A percentile compares a stretch with the other conserved stretches of the same genome.
phyloP scores from a whole-genome alignment of 805 yeast genomes.

The Lachancea cidri region DNA sequence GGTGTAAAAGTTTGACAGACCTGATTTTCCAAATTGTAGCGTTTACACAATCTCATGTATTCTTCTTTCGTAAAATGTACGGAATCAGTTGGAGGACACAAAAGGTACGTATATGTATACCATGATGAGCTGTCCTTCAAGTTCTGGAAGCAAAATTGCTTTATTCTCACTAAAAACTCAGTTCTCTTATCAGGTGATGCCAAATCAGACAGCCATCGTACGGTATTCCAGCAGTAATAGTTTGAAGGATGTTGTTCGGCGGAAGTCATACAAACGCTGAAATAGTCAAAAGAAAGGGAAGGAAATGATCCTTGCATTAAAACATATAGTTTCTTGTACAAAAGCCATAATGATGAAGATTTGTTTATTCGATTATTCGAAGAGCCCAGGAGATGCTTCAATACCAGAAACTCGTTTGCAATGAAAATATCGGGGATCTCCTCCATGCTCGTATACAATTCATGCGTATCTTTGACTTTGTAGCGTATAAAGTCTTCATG shows the following conservation, averaged over 20 bases:
- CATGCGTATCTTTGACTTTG: conserved; percentile 6
- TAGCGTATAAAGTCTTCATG: conserved; percentile 26
- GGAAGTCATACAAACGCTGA: conserved; percentile 22
- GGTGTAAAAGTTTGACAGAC: not conserved
- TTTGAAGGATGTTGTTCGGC: conserved; percentile 34
- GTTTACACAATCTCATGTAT: not conserved
- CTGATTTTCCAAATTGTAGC: not conserved
- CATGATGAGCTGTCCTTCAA: conserved; percentile 34
- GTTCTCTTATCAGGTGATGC: conserved; percentile 11
- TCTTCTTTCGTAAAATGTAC: not conserved
- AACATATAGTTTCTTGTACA: conserved; percentile 29
- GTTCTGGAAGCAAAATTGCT: conserved; percentile 25
- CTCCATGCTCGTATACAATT: not conserved
- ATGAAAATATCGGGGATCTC: conserved; percentile 13
- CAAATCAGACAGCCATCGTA: conserved; percentile 30
- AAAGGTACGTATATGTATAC: conserved; percentile 22
- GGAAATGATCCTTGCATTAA: not conserved
- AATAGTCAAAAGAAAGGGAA: conserved; percentile 8
- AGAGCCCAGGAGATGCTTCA: conserved; percentile 29
- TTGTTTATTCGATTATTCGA: conserved; percentile 34
- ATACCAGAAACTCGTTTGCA: conserved; percentile 13
- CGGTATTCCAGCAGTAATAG: conserved; percentile 39
- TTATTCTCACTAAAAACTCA: conserved; percentile 12
- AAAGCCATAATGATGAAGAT: conserved; percentile 37
- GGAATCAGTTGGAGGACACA: not conserved